Evolutionary conservation across 208 protist species (phyloP), one percentile per base, ranked within the genome.

Genomic region (Lotmaria passim): DNA sequence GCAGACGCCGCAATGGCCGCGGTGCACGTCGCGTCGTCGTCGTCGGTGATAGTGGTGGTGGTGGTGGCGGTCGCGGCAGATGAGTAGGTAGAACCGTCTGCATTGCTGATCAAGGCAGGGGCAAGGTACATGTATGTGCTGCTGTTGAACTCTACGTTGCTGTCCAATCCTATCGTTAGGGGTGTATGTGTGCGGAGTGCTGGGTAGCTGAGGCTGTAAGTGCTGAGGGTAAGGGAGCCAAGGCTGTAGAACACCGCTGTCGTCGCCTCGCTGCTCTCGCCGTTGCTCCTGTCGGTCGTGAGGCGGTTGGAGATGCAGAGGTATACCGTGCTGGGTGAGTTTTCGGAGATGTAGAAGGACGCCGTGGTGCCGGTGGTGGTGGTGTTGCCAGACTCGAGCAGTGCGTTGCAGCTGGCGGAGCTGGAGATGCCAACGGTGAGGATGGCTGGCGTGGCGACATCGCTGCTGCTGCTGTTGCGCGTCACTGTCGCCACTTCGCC

Each of bases 221-320:
- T 63, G 41, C 64, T 57, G 21, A 79, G 68, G 14, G 23, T 61
- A 24, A 92, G 55, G 3, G 39, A 52, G 30, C 68, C 67, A 14
- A 85, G 21, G 6, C 59, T 28, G 73, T 92, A 92, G 46, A 57
- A 72, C 26, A 66, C 68, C 2, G 69, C 48, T 34, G 15, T 62
- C 31, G 69, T 75, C 15, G 33, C 43, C 71, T 72, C 19, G 31
- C 44, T 58, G 59, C 73, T 72, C 26, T 56, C 24, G 21, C 43
- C 52, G 55, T 61, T 28, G 33, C 75, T 56, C 34, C 11, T 4
- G 34, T 53, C 51, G 12, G 59, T 69, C 15, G 65, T 71, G 31
- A 79, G 34, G 15, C 80, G 80, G 26, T 85, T 89, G 11, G 86
- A 89, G 8, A 92, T 68, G 53, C 86, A 92, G 15, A 78, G 65